Conservation (phyloP, 352 stramenopile genomes). For the Nothophytophthora sp. region DNA sequence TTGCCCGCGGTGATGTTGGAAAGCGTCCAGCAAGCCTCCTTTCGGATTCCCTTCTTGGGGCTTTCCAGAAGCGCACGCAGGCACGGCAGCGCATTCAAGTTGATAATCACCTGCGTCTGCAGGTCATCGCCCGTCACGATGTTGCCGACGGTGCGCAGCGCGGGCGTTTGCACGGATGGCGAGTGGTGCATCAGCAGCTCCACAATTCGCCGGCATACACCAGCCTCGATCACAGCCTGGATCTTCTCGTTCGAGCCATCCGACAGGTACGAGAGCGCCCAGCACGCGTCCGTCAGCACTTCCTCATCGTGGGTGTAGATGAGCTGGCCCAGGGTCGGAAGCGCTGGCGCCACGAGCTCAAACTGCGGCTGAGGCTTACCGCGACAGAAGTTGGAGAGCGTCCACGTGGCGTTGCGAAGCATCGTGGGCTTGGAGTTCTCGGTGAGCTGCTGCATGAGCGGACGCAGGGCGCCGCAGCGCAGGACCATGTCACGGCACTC, state of each 20-base stretch:
- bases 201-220: slow-evolving; percentile 96
- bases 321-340: slow-evolving; percentile 96
- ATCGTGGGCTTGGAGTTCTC: slow-evolving; percentile 97
- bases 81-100: slow-evolving; percentile 96
- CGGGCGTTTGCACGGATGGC: slow-evolving; percentile 82
- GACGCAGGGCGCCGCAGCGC: slow-evolving; percentile 90
- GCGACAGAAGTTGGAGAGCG: slow-evolving; percentile 99
- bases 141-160: slow-evolving; percentile 94
- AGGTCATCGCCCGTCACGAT: slow-evolving; percentile 99
- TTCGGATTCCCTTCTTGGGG: slow-evolving; percentile 98
- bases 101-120: slow-evolving; percentile 99
- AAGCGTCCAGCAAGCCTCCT: slow-evolving; percentile 99
- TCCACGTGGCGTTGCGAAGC: slow-evolving; percentile 99
- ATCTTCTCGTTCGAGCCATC: slow-evolving; percentile 99
- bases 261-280: slow-evolving; percentile 98
- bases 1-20: slow-evolving; percentile 99
- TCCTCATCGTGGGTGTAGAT: slow-evolving; percentile 99
- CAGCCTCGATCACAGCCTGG: slow-evolving; percentile 97
- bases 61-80: slow-evolving; percentile 94
- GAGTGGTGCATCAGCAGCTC: slow-evolving; percentile 92
- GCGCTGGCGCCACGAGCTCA: slow-evolving; percentile 87
- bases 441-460: slow-evolving; percentile 95
- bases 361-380: slow-evolving; percentile 79
- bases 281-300: slow-evolving; percentile 99
- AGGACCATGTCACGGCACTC: slow-evolving; percentile 97